Percentiles rank a stretch among this genome's conserved stretches.
Evolutionary conservation across 1,284 basidiomycete species (phyloP).

Genomic region (Puccinia coronata): DNA sequence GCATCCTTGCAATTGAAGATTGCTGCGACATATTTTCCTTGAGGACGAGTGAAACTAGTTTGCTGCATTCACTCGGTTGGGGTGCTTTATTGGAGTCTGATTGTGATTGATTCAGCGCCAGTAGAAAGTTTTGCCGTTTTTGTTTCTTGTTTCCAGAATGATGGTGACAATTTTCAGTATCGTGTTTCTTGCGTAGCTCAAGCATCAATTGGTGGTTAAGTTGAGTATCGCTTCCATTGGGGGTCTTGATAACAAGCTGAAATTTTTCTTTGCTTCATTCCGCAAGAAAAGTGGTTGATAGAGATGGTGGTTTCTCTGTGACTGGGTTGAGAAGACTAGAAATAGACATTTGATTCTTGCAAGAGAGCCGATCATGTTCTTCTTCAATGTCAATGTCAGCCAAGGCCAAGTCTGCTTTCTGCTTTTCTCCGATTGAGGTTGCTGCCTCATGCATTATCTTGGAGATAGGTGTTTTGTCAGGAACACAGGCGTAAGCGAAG

Average conservation of each 20-base stretch:
- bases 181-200: neutral
- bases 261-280: neutral
- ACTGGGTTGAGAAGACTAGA: constrained; percentile 26
- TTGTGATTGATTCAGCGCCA: neutral
- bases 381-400: neutral
- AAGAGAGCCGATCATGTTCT: neutral
- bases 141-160: constrained; percentile 1
- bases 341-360: neutral
- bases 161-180: neutral
- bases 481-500: neutral
- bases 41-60: constrained; percentile 6
- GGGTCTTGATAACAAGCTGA: neutral
- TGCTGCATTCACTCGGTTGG: constrained; percentile 9
- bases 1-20: constrained; percentile 2
- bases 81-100: neutral
- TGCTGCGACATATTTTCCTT: neutral
- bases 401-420: no score
- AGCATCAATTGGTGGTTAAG: constrained; percentile 4
- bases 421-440: neutral
- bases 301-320: neutral
- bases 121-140: neutral
- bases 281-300: neutral
- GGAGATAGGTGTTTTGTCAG: neutral
- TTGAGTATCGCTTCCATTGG: neutral
- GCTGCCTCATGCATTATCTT: constrained; percentile 7